Base-by-base conservation (phyloP, 2,329 filamentous ascomycete species). In the Thielaviopsis cerberus region DNA sequence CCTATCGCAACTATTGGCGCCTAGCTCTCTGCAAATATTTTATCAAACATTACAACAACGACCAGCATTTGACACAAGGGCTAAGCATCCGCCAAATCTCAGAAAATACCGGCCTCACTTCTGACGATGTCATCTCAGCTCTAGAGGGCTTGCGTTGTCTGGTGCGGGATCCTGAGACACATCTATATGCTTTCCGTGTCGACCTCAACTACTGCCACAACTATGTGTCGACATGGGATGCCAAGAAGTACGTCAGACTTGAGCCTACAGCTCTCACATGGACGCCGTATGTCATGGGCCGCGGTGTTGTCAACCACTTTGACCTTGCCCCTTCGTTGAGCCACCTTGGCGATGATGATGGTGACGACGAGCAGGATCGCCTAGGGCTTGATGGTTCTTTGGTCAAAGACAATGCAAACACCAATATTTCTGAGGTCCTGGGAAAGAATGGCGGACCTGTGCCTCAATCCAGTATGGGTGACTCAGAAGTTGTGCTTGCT, bases 281-380 rank as follows among this genome's bases (percentile, higher is more conserved):
- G 92, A 96, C 90, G 15, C 92, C 92, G 0, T 98, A 95, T 68
- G 83, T 97, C 50, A 97, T 96, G 89, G 91, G 92, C 25, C 82
- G 88, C 62, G 85, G 80, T 68, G 90, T 86, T 63, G 81, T 85
- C 37, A 85, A 84, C 3, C 86, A 88, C 65, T 91, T 92, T 64
- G 88, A 94, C 66, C 79, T 89, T 54, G 86, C 83, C 5, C 87
- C 87, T 5, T 78, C 84, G 6, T 73, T 97, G 57, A 91, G 91
- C 13, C 88, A 85, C 4, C 81, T 91, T 37, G 89, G 94, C 61
- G 89, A 88, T 23, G 81, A 85, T 6, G 79, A 79, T 11, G 72
- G 88, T 23, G 81, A 85, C 5, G 79, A 79, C 10, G 72, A 73
- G 26, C 62, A 64, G 4, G 74, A 74, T 60, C 62, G 68, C 5